These are phyloP conservation scores for Apocynum venetum DNA, from an alignment of 257 asterid species.

Conservation along the genomic window DNA sequence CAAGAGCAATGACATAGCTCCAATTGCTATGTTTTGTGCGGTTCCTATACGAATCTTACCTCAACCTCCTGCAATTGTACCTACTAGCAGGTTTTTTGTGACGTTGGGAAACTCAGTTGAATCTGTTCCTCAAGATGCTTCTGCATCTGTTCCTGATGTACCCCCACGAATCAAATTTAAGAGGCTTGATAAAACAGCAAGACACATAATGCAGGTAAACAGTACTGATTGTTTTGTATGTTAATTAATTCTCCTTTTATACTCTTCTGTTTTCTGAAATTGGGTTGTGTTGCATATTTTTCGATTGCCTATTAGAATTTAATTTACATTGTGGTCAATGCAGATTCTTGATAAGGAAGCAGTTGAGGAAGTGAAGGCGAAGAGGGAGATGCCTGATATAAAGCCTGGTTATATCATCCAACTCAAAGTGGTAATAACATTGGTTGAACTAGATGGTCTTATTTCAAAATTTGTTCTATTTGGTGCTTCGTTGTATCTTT, in stretches of 20 bases:
- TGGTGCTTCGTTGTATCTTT: background rate
- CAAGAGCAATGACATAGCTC: conserved; percentile 27
- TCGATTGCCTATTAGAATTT: background rate
- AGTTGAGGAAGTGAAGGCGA: conserved; percentile 66
- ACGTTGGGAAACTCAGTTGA: conserved; percentile 28
- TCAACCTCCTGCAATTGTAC: conserved; percentile 27
- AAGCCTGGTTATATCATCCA: conserved; percentile 86
- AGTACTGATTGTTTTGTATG: background rate
- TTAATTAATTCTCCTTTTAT: background rate
- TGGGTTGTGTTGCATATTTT: too few relatives aligned
- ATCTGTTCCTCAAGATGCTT: conserved; percentile 44
- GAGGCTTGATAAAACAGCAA: conserved; percentile 93
- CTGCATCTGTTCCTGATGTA: conserved; percentile 32
- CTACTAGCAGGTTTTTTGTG: conserved; percentile 39
- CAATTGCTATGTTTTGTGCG: conserved; percentile 26
- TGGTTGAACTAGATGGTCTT: background rate
- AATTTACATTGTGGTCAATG: conserved; percentile 17
- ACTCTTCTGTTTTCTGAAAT: conserved; percentile 4
- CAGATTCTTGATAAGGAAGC: conserved; percentile 96
- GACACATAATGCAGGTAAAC: conserved; percentile 89
- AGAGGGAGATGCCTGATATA: conserved; percentile 81
- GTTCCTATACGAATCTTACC: conserved; percentile 29
- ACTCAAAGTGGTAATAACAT: conserved; percentile 69
- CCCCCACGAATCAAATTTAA: conserved; percentile 76
- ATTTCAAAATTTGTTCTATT: conserved; percentile 8